Conservation (phyloP, 2,329 filamentous ascomycete species). For the Penicillium sp. region DNA sequence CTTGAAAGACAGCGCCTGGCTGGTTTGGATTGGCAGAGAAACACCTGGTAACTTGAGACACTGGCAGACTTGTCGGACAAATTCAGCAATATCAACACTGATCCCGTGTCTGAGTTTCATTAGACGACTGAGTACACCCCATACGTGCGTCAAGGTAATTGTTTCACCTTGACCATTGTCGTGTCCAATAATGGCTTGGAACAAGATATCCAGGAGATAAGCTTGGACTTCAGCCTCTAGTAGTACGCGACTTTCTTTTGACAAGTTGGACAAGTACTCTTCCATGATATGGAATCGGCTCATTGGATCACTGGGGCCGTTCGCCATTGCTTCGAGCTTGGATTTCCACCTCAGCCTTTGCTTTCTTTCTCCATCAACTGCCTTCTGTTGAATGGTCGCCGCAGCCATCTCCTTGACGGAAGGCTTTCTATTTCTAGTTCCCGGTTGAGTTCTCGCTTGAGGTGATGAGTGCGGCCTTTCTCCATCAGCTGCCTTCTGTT, state of each 20-base stretch:
- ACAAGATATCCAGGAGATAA: constrained; percentile 28
- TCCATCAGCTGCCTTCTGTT: too few species aligned
- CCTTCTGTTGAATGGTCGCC: constrained; percentile 2
- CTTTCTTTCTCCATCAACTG: constrained; percentile 5
- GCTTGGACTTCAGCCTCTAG: constrained; percentile 48
- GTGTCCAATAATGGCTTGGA: constrained; percentile 11
- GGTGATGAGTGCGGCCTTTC: neutral
- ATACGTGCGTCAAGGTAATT: constrained; percentile 32
- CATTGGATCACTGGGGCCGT: neutral
- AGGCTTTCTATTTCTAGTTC: neutral
- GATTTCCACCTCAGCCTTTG: constrained; percentile 6
- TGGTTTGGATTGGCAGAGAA: constrained; percentile 13
- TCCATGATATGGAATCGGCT: constrained; percentile 52
- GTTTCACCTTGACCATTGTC: constrained; percentile 31
- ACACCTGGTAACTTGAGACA: constrained; percentile 32
- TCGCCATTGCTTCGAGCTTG: neutral
- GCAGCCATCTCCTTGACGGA: constrained; percentile 4
- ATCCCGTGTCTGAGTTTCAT: constrained; percentile 35
- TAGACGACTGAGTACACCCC: constrained; percentile 6
- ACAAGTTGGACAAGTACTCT: constrained; percentile 49
- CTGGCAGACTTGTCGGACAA: constrained; percentile 33
- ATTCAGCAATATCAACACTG: constrained; percentile 44
- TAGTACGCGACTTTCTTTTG: constrained; percentile 35
- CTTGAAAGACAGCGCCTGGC: constrained; percentile 20
- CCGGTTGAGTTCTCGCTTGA: neutral